These are phyloP conservation scores for Meripilus lineatus DNA, from an alignment of 1,284 basidiomycete species.

Conservation along the genomic window DNA sequence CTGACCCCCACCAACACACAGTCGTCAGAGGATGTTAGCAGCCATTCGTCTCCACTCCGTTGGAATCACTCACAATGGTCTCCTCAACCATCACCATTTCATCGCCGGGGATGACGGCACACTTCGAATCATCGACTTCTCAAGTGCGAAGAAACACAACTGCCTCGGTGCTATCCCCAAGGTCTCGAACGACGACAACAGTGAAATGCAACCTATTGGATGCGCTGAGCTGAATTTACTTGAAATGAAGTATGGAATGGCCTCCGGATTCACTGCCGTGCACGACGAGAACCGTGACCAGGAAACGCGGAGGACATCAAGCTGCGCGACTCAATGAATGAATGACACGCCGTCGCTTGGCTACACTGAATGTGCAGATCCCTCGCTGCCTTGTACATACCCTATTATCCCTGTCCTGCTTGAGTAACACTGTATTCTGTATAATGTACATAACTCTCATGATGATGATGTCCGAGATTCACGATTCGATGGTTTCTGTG, in stretches of 20 bases:
- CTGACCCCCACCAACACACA: background rate
- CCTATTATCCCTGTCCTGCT: too few species aligned
- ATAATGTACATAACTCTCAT: too few species aligned
- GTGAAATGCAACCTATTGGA: background rate
- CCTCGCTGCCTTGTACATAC: too few species aligned
- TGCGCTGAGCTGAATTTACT: background rate
- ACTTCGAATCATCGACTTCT: constrained; percentile 1
- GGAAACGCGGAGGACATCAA: too few species aligned
- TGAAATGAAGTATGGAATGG: background rate
- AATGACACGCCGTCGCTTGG: too few species aligned
- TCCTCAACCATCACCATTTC: background rate
- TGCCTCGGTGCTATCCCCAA: background rate
- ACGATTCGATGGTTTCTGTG: too few species aligned
- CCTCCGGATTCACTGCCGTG: too few species aligned
- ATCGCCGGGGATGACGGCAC: background rate
- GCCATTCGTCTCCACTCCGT: background rate
- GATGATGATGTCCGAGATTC: too few species aligned
- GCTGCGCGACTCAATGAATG: too few species aligned
- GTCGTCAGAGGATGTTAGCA: background rate
- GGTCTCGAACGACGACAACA: background rate
- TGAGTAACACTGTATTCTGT: too few species aligned
- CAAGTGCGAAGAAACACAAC: background rate
- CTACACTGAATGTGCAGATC: too few species aligned
- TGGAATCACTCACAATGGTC: background rate
- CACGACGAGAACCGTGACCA: too few species aligned